Conservation (phyloP, 1,284 basidiomycete species). For the Chondrostereum purpureum region DNA sequence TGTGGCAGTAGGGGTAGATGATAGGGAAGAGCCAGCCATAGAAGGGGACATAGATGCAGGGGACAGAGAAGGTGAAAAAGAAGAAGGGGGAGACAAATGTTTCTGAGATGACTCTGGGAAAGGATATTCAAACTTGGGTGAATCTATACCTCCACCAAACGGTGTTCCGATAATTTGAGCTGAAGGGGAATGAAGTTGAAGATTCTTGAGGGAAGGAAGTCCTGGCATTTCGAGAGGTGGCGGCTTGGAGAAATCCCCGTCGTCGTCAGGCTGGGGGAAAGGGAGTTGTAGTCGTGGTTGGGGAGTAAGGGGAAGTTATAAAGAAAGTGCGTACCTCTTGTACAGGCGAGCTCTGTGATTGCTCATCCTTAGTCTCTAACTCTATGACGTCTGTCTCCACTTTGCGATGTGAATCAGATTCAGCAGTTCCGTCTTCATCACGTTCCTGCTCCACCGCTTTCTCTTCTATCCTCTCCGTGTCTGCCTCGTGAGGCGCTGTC, state of each 20-base stretch:
- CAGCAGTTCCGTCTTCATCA: no score
- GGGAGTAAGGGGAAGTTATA: no score
- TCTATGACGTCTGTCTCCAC: no score
- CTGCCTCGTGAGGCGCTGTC: no score
- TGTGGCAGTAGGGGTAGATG: not conserved
- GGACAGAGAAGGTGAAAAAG: not conserved
- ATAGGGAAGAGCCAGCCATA: not conserved
- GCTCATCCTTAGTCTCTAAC: no score
- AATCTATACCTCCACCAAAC: constrained; percentile 9
- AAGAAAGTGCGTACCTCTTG: no score
- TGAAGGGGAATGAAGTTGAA: constrained; percentile 12
- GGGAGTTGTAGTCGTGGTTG: not conserved
- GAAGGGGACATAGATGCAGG: not conserved
- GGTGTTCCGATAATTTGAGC: constrained; percentile 16
- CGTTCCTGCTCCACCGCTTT: no score
- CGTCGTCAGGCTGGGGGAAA: not conserved
- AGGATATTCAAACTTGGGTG: constrained; percentile 14
- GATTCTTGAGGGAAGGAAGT: constrained; percentile 4
- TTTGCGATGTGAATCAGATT: no score
- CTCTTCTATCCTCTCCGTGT: no score
- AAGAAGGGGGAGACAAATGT: not conserved
- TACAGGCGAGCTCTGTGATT: no score
- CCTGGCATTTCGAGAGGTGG: constrained; percentile 4
- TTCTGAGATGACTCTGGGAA: constrained; percentile 11
- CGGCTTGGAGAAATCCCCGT: not conserved